Percentiles rank a stretch among this genome's conserved stretches.
Conservation (phyloP, 2,329 filamentous ascomycete species). For the Penicillium sclerotiorum region DNA sequence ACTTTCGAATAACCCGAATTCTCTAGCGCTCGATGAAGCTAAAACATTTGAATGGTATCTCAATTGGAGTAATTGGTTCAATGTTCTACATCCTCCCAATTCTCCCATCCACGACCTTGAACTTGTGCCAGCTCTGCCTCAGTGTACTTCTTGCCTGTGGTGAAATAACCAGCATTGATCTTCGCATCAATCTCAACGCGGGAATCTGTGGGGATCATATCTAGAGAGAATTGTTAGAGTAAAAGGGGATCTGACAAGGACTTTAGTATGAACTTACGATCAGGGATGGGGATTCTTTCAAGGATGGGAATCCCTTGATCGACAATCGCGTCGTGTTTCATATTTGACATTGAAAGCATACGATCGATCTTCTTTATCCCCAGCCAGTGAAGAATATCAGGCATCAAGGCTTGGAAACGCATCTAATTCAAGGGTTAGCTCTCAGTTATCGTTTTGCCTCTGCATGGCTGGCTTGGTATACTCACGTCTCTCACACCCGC, state of each 20-base stretch:
- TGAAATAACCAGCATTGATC: constrained; percentile 88
- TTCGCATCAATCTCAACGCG: constrained; percentile 99
- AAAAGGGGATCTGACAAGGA: neutral
- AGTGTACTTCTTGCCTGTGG: constrained; percentile 85
- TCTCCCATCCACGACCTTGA: constrained; percentile 89
- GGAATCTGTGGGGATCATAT: constrained; percentile 91
- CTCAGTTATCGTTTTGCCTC: neutral
- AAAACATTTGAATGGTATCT: neutral
- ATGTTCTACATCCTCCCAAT: constrained; percentile 48
- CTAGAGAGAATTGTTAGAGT: constrained; percentile 30
- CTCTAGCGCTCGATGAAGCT: neutral
- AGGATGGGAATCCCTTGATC: constrained; percentile 68
- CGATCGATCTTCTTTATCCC: constrained; percentile 98
- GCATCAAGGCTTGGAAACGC: constrained; percentile 98
- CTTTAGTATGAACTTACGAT: constrained; percentile 39
- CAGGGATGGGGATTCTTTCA: constrained; percentile 88
- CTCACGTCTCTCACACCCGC: constrained; percentile 78
- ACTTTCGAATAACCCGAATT: too few relatives aligned
- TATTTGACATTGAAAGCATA: constrained; percentile 97
- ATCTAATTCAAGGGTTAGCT: constrained; percentile 55
- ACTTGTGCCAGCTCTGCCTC: constrained; percentile 83
- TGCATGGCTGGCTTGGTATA: too few relatives aligned
- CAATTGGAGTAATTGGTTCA: neutral
- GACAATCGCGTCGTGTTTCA: constrained; percentile 57
- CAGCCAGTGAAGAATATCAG: constrained; percentile 95